Evolutionary conservation across 2,329 filamentous ascomycete species (phyloP).

Genomic region (Fusarium sp.): DNA sequence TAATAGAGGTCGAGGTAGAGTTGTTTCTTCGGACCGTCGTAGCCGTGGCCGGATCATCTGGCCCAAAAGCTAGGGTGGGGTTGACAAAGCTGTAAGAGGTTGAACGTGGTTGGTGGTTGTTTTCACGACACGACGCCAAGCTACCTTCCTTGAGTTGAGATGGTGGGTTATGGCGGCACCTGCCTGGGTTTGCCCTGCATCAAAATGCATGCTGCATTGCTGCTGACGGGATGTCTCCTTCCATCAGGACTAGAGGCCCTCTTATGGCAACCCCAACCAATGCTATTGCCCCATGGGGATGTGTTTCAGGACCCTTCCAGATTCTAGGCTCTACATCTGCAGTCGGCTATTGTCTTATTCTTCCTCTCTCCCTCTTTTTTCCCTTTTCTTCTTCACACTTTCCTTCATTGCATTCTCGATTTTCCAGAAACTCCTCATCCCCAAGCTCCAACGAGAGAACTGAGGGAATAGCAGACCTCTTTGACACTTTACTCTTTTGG

Average conservation of each 20-base stretch:
- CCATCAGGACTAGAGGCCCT: slow-evolving; percentile 8
- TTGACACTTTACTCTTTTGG: slow-evolving; percentile 31
- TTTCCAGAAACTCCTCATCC: neutral
- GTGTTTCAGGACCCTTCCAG: slow-evolving; percentile 22
- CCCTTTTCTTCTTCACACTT: slow-evolving; percentile 15
- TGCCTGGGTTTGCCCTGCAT: slow-evolving; percentile 19
- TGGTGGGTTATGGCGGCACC: slow-evolving; percentile 35
- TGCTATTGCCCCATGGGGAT: slow-evolving; percentile 30
- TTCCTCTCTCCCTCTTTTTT: slow-evolving; percentile 15
- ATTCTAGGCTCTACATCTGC: slow-evolving; percentile 10
- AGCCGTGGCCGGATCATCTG: slow-evolving; percentile 59
- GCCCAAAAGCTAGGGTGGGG: slow-evolving; percentile 39
- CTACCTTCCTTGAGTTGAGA: slow-evolving; percentile 35
- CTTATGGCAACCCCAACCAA: slow-evolving; percentile 26
- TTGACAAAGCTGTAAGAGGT: slow-evolving; percentile 32
- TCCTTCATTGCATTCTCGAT: slow-evolving; percentile 16
- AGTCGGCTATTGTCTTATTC: neutral
- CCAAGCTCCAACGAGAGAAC: slow-evolving; percentile 2
- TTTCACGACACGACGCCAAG: slow-evolving; percentile 12
- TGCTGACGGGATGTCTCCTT: slow-evolving; percentile 23
- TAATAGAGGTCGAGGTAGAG: slow-evolving; percentile 26
- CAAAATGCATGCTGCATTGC: slow-evolving; percentile 22
- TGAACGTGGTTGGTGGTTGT: slow-evolving; percentile 21
- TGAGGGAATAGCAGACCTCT: slow-evolving; percentile 1
- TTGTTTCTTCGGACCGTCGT: slow-evolving; percentile 62